Evolutionary conservation across 805 yeast genomes (phyloP).

Genomic region (Komagataella populi): DNA sequence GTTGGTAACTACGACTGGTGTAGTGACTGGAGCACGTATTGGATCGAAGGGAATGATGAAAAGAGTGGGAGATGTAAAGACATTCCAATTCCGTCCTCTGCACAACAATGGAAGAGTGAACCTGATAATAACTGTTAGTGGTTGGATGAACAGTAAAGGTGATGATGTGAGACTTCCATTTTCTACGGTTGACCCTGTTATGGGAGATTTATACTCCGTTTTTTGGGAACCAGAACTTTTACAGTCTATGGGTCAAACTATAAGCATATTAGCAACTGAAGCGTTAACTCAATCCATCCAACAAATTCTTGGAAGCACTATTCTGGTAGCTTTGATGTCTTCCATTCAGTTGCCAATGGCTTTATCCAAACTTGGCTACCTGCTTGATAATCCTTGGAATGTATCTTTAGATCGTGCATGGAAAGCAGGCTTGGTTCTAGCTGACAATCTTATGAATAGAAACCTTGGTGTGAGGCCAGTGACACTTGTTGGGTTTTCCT

Average conservation of each 20-base stretch:
- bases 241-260: slow-evolving; percentile 91
- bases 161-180: slow-evolving; percentile 96
- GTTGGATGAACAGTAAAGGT: slow-evolving; percentile 93
- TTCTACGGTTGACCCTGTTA: slow-evolving; percentile 91
- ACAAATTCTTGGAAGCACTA: slow-evolving; percentile 86
- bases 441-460: slow-evolving; percentile 78
- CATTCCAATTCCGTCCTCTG: slow-evolving; percentile 87
- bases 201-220: slow-evolving; percentile 90
- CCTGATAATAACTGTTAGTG: slow-evolving; percentile 78
- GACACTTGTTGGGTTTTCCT: slow-evolving; percentile 83
- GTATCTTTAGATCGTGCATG: slow-evolving; percentile 95
- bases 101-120: slow-evolving; percentile 86
- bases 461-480: slow-evolving; percentile 89
- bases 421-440: slow-evolving; percentile 85
- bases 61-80: slow-evolving; percentile 83
- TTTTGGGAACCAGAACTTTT: slow-evolving; percentile 98
- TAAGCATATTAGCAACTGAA: slow-evolving; percentile 85
- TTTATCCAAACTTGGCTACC: slow-evolving; percentile 74
- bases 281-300: slow-evolving; percentile 87
- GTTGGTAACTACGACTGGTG: slow-evolving; percentile 82
- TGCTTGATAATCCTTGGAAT: slow-evolving; percentile 95
- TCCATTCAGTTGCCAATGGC: slow-evolving; percentile 90
- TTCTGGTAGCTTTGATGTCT: slow-evolving; percentile 80
- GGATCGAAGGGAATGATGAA: slow-evolving; percentile 77
- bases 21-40: slow-evolving; percentile 80